Percentiles rank a stretch among this genome's conserved stretches.
Conservation (phyloP, 257 asterid species). For the Craterostigma plantagineum region DNA sequence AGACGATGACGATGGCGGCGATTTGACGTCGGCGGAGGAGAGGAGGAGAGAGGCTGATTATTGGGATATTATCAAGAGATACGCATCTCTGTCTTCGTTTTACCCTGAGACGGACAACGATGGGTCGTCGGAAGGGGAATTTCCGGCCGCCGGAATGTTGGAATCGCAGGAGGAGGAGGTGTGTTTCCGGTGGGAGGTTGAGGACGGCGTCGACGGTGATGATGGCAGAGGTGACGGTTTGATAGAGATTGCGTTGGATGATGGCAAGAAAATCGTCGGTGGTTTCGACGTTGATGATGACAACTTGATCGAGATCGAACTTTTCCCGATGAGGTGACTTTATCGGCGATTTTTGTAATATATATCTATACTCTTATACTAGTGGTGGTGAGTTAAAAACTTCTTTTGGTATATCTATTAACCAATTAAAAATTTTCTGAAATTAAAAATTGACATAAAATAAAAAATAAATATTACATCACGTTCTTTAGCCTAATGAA, state of each 20-base stretch:
- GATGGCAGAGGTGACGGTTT: constrained; percentile 19
- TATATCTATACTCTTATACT: too few species aligned
- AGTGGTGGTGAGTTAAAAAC: too few species aligned
- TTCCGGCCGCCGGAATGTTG: constrained; percentile 4
- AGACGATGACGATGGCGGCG: too few species aligned
- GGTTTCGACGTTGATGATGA: constrained; percentile 48
- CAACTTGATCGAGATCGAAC: constrained; percentile 66
- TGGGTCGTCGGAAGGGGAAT: constrained; percentile 43
- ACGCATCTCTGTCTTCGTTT: constrained; percentile 49
- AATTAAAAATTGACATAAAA: too few species aligned
- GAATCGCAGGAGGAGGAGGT: constrained; percentile 5
- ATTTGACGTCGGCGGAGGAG: constrained; percentile 2
- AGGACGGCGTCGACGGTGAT: constrained; percentile 26
- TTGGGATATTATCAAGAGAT: constrained; percentile 22
- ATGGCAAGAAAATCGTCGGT: constrained; percentile 8
- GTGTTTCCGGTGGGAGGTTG: constrained; percentile 37
- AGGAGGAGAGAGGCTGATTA: constrained; percentile 23
- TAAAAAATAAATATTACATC: too few species aligned
- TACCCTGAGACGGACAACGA: constrained; percentile 85
- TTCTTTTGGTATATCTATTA: too few species aligned
- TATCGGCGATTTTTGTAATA: too few species aligned
- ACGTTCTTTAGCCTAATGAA: too few species aligned
- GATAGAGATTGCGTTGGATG: constrained; percentile 61
- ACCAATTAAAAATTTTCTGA: too few species aligned
- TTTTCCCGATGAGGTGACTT: constrained; percentile 25